Evolutionary conservation across 345 rosid genomes (phyloP), one percentile per base, ranked within the genome.

Genomic region (Mallotus nudiflorus): DNA sequence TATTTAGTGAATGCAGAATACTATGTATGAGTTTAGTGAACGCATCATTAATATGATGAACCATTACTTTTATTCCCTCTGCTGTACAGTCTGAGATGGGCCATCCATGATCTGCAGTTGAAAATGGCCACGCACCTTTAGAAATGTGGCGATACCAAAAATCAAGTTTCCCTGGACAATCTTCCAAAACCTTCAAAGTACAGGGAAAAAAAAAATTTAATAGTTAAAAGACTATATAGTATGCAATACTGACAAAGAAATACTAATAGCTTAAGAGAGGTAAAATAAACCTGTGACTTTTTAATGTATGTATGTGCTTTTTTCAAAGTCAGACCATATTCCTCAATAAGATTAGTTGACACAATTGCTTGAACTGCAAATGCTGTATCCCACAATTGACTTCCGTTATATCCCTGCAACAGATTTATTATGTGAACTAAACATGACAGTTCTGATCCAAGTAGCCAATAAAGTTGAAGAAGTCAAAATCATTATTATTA

Each of bases 121-220:
- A 95, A 82, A 92, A 95, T 70, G 98, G 94, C 98, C 99, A 92
- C 68, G 96, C 99, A 59, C 98, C 99, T 82, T 92, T 95, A 61
- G 99, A 95, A 80, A 95, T 90, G 84, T 95, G 99, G 48, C 97
- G 96, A 44, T 92, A 88, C 98, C 98, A 95, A 77, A n/a, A 81
- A 42, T 78, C 71, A 75, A 89, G 92, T 77, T 91, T 87, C 70
- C 96, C 97, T 5, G 89, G 90, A 84, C 97, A 94, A 78, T 94
- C 87, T 50, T 88, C 97, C 73, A 68, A 27, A 49, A 91, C 96
- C 98, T 94, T 85, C 53, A 67, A 51, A 76, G 58, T 22, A 65
- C 39, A 11, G 40, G 52, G 60, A 20, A 29, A 42, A 42, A 42
- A 1, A 4, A 42, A 9, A 48, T 68, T 54, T 48, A 49, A 5